Percentiles rank a stretch among this genome's conserved stretches.
Evolutionary conservation across 768 basidiomycete genomes (phyloP).

Genomic region (Rhizopogon vesiculosus): DNA sequence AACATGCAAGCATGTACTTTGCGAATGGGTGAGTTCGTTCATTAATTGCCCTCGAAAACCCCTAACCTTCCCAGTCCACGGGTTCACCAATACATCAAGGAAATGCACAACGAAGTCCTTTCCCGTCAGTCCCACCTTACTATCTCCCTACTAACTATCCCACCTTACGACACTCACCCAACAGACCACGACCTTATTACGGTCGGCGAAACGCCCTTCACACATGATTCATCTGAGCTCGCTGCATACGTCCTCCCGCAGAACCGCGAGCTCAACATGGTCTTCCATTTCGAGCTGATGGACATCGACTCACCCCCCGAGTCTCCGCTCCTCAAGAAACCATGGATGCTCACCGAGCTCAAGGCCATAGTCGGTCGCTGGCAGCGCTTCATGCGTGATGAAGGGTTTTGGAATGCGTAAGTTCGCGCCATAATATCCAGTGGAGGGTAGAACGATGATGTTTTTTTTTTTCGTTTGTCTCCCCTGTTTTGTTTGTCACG

Average conservation of each 20-base stretch:
- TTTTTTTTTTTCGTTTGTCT: neutral
- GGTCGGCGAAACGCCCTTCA: slow-evolving; percentile 61
- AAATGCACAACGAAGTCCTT: slow-evolving; percentile 61
- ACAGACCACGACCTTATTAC: slow-evolving; percentile 56
- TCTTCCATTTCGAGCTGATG: slow-evolving; percentile 62
- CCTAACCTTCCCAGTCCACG: slow-evolving; percentile 39
- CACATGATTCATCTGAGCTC: slow-evolving; percentile 45
- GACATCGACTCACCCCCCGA: slow-evolving; percentile 47
- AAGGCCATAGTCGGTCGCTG: slow-evolving; percentile 44
- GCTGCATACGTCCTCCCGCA: slow-evolving; percentile 51
- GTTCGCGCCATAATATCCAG: slow-evolving; percentile 11
- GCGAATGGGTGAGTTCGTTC: slow-evolving; percentile 49
- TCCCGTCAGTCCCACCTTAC: slow-evolving; percentile 38
- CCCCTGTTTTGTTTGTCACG: neutral
- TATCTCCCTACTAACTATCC: slow-evolving; percentile 1
- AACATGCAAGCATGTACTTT: slow-evolving; percentile 48
- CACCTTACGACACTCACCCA: neutral
- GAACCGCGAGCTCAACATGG: slow-evolving; percentile 61
- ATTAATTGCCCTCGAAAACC: neutral
- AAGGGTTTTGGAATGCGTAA: slow-evolving; percentile 67
- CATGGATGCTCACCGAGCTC: slow-evolving; percentile 51
- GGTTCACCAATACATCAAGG: slow-evolving; percentile 62
- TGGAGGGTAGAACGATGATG: neutral
- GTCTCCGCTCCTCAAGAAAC: slow-evolving; percentile 34
- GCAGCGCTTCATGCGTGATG: slow-evolving; percentile 53